Conservation (phyloP, 257 asterid genomes). For the Rhazya stricta region DNA sequence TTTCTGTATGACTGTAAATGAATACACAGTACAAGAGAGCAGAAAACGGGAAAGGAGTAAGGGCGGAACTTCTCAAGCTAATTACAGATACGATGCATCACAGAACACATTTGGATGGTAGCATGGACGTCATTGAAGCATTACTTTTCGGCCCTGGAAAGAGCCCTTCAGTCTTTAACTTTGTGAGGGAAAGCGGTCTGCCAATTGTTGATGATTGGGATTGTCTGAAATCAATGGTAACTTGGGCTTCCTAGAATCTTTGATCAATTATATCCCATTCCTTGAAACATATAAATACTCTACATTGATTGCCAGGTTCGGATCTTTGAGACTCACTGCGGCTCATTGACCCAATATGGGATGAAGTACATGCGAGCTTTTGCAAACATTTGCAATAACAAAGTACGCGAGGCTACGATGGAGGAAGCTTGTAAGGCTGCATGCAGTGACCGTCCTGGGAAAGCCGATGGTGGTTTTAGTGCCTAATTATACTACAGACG, state of each 20-base stretch:
- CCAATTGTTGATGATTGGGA: slow-evolving; percentile 90
- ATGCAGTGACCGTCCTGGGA: slow-evolving; percentile 30
- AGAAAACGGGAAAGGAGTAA: slow-evolving; percentile 31
- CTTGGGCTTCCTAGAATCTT: neutral
- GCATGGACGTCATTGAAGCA: slow-evolving; percentile 47
- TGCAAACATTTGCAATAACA: slow-evolving; percentile 69
- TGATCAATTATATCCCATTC: neutral
- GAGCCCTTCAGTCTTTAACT: slow-evolving; percentile 38
- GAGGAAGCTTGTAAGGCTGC: slow-evolving; percentile 67
- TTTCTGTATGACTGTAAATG: neutral
- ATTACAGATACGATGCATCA: slow-evolving; percentile 46
- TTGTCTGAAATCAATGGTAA: slow-evolving; percentile 72
- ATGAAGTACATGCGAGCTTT: slow-evolving; percentile 90
- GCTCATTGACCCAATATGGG: slow-evolving; percentile 67
- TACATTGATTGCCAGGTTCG: slow-evolving; percentile 40
- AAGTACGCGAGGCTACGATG: slow-evolving; percentile 33
- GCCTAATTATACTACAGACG: slow-evolving; percentile 28
- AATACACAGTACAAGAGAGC: slow-evolving; percentile 42
- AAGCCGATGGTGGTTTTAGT: slow-evolving; percentile 43
- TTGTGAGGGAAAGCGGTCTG: slow-evolving; percentile 36
- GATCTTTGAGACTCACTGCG: slow-evolving; percentile 66
- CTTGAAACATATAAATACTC: neutral
- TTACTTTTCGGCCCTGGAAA: slow-evolving; percentile 58
- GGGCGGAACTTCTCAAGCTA: slow-evolving; percentile 40
- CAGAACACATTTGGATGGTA: slow-evolving; percentile 58